Base-by-base conservation (phyloP, 2,329 filamentous ascomycete genomes). In the Aciculosporium take region DNA sequence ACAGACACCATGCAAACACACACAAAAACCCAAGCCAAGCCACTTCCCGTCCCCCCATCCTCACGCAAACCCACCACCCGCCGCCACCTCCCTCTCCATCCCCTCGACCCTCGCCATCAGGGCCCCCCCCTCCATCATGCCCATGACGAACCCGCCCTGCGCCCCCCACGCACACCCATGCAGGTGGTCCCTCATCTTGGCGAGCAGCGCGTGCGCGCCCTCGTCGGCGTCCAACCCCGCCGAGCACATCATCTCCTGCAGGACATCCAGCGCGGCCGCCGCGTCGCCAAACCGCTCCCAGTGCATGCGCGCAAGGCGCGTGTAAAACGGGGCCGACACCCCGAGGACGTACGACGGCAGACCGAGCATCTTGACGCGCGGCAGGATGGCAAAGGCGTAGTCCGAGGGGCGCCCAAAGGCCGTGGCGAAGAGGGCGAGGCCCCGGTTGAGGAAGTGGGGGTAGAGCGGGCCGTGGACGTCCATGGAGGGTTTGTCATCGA, bases 321-420 rank as follows among this genome's bases (percentile, higher is more conserved):
- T 79, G 64, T 84, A 88, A 32, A 88, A 73, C 0, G 71, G 64
- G 0, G 81, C 81, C 15, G 77, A 78, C 5, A 75, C 79, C 37
- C 81, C 83, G 1, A 89, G 69, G 6, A 84, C 76, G 52, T 81
- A 84, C 0, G 80, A 81, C 1, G 74, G 71, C 1, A 81, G 68
- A 2, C 83, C 82, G 0, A 84, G 66, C 34, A 70, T 66, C 53
- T 82, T 83, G 50, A 87, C 64, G 7, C 72, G 71, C 0, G 82
- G 80, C 1, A 88, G 64, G 21, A 87, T 59, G 34, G 68, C 67
- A 34, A 82, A 67, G 0, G 68, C 65, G 1, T 82, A 64, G 0
- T 69, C 65, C 1, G 81, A 86, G 0, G 73, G 62, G 9, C 64
- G 68, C 8, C 53, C 46, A 44, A 84, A 87, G 1, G 66, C 62